Evolutionary conservation across 805 yeast genomes (phyloP).

Genomic region (Monosporozyma unispora): DNA sequence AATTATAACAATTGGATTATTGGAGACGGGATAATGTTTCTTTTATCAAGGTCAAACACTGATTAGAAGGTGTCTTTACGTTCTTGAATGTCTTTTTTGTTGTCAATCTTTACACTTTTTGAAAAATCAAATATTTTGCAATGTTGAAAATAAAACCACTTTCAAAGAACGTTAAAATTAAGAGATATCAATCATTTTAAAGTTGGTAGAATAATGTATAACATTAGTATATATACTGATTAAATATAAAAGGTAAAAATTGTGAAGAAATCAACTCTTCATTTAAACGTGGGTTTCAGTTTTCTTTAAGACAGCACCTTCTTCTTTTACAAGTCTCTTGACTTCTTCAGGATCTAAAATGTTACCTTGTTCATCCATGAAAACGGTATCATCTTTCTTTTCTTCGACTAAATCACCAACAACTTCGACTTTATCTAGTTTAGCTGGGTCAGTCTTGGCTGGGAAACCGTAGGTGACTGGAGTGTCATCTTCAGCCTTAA

Average conservation of each 20-base stretch:
- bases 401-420: conserved; percentile 8
- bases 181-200: not conserved
- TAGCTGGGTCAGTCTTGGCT: not conserved
- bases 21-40: not conserved
- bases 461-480: conserved; percentile 1
- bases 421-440: not conserved
- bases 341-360: conserved; percentile 28
- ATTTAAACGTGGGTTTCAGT: not conserved
- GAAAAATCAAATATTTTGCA: not conserved
- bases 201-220: not conserved
- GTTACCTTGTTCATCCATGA: conserved; percentile 34
- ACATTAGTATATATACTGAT: not conserved
- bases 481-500: not conserved
- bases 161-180: not conserved
- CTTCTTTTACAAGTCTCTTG: conserved; percentile 19
- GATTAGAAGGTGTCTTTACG: not conserved
- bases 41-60: no score
- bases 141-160: not conserved
- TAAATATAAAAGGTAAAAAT: not conserved
- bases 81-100: not conserved
- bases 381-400: conserved; percentile 19
- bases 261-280: not conserved
- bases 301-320: conserved; percentile 15
- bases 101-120: not conserved
- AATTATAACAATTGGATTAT: not conserved